Conservation (phyloP, 306 rosid species). For the Fragaria iinumae region DNA sequence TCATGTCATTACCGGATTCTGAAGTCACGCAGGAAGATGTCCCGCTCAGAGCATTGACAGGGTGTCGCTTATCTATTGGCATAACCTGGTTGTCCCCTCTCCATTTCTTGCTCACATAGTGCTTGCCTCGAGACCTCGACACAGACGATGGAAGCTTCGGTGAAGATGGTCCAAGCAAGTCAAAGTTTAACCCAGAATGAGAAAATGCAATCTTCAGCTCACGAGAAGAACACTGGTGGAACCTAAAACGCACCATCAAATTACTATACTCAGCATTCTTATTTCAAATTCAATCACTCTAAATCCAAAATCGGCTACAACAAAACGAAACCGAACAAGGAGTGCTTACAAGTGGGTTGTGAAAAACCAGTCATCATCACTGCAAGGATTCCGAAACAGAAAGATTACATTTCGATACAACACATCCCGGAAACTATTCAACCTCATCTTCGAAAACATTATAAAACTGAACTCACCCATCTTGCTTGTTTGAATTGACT, state of each 20-base stretch:
- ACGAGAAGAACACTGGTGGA: constrained; percentile 64
- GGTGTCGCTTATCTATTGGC: constrained; percentile 38
- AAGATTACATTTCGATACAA: constrained; percentile 8
- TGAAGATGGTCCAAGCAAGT: constrained; percentile 31
- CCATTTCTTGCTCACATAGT: constrained; percentile 56
- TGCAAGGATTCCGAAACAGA: constrained; percentile 34
- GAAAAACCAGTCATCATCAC: constrained; percentile 65
- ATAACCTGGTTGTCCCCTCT: constrained; percentile 33
- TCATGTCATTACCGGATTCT: constrained; percentile 36
- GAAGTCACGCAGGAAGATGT: constrained; percentile 29
- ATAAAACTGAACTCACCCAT: constrained; percentile 41
- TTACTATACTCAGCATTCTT: constrained; percentile 14
- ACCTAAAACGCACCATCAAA: constrained; percentile 48
- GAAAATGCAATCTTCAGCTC: constrained; percentile 59
- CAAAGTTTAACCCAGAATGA: constrained; percentile 38
- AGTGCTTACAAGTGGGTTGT: constrained; percentile 61
- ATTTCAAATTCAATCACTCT: not conserved
- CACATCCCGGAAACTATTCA: not conserved
- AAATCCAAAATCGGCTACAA: not conserved
- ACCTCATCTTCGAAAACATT: not conserved
- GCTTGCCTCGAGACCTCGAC: constrained; percentile 74
- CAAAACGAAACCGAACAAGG: not conserved
- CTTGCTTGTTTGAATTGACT: constrained; percentile 35
- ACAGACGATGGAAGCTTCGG: constrained; percentile 64
- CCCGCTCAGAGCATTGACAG: constrained; percentile 34